Evolutionary conservation across 2,329 filamentous ascomycete genomes (phyloP).

Genomic region (Beauveria pseudobassiana): DNA sequence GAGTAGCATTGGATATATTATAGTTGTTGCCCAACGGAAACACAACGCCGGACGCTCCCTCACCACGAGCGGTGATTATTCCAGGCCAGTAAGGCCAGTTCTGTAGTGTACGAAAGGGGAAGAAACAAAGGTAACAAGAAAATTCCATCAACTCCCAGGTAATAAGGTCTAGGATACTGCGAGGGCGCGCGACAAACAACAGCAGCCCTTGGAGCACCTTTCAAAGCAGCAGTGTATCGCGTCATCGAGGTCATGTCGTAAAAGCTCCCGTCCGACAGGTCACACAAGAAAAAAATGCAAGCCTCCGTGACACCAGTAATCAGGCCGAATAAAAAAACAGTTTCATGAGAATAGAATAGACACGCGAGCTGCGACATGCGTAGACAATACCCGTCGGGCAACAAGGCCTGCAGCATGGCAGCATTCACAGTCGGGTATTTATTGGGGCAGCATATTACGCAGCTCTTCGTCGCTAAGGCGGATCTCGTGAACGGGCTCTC

Average conservation of each 20-base stretch:
- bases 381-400: not conserved
- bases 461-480: constrained; percentile 70
- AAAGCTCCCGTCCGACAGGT: not conserved
- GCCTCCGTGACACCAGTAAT: not conserved
- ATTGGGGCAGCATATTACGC: constrained; percentile 59
- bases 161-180: not conserved
- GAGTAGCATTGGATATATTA: not conserved
- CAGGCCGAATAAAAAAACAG: not conserved
- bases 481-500: constrained; percentile 73
- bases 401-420: not conserved
- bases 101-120: constrained; percentile 1
- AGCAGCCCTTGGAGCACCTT: not conserved
- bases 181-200: not conserved
- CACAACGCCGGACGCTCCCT: constrained; percentile 1
- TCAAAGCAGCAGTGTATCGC: not conserved
- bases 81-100: constrained; percentile 6
- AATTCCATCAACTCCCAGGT: constrained; percentile 1
- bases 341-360: not conserved
- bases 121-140: not conserved
- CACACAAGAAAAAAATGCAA: not conserved
- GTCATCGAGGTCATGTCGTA: constrained; percentile 7
- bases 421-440: not conserved
- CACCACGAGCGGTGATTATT: constrained; percentile 3
- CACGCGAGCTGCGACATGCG: not conserved
- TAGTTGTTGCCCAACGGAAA: not conserved